Percentiles rank a stretch among this genome's conserved stretches.
These are phyloP conservation scores for Saccharomycopsis microspora DNA, from an alignment of 805 yeast genomes.

Conservation along the genomic window DNA sequence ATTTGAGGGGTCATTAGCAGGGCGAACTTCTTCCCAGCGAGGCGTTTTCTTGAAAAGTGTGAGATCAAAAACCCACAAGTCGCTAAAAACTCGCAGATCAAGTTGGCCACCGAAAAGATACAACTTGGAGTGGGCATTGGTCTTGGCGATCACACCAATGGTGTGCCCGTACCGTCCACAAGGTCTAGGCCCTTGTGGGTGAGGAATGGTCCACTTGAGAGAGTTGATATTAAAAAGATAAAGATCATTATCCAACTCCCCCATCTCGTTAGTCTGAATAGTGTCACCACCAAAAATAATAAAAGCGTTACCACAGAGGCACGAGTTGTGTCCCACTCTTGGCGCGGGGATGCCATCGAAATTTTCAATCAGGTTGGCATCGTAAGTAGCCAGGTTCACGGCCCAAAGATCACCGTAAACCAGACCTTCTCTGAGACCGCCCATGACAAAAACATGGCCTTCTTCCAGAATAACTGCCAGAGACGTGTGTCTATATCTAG, in stretches of 20 bases:
- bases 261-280: constrained; percentile 57
- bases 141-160: constrained; percentile 59
- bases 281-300: constrained; percentile 97
- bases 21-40: constrained; percentile 63
- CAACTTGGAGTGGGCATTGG: constrained; percentile 45
- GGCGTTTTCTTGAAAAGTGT: constrained; percentile 76
- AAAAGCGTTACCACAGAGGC: constrained; percentile 88
- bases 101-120: constrained; percentile 94
- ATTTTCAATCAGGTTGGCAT: constrained; percentile 49
- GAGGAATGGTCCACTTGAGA: constrained; percentile 69
- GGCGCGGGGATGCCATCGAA: constrained; percentile 84
- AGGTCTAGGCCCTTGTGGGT: constrained; percentile 67
- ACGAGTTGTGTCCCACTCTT: constrained; percentile 90
- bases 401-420: constrained; percentile 95
- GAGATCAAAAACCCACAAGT: constrained; percentile 76
- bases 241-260: constrained; percentile 78
- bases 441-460: constrained; percentile 81
- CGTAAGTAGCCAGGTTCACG: constrained; percentile 26
- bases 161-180: constrained; percentile 93
- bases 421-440: constrained; percentile 86
- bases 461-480: constrained; percentile 66
- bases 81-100: constrained; percentile 72
- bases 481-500: constrained; percentile 88
- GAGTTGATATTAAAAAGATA: constrained; percentile 78
- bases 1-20: constrained; percentile 25